Evolutionary conservation across 208 protist genomes (phyloP).

Genomic region (Borovskyia barvae): DNA sequence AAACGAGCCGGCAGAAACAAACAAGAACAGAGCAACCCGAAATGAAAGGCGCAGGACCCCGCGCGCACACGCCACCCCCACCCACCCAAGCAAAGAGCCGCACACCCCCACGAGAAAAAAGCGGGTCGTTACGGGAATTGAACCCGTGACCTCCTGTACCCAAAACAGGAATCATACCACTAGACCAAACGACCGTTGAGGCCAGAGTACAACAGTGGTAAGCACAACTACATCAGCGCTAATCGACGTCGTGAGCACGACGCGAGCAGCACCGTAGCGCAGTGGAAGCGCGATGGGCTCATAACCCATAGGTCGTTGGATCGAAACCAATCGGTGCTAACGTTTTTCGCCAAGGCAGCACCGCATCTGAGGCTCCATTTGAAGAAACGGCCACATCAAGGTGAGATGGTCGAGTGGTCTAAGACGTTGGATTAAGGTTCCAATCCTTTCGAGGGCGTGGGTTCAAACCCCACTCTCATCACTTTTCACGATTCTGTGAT

Average conservation of each 20-base stretch:
- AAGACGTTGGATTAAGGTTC: slow-evolving; percentile 59
- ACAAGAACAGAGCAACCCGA: no score
- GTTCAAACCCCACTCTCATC: slow-evolving; percentile 59
- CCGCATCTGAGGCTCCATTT: no score
- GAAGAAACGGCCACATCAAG: no score
- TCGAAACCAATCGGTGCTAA: slow-evolving; percentile 94
- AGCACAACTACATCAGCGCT: not conserved
- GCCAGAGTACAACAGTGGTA: no score
- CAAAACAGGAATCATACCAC: slow-evolving; percentile 94
- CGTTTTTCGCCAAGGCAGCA: slow-evolving; percentile 66
- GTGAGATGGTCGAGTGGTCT: slow-evolving; percentile 59
- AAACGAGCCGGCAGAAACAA: no score
- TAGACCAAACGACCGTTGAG: slow-evolving; percentile 91
- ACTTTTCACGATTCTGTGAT: slow-evolving; percentile 5
- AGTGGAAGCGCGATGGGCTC: slow-evolving; percentile 94
- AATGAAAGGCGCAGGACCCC: no score
- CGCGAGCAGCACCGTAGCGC: slow-evolving; percentile 83
- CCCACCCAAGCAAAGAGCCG: no score
- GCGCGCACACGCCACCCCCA: no score
- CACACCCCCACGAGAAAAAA: slow-evolving; percentile 2
- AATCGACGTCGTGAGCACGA: not conserved
- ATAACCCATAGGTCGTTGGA: slow-evolving; percentile 95
- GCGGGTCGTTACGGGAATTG: slow-evolving; percentile 89
- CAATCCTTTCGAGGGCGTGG: slow-evolving; percentile 56
- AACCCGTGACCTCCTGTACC: slow-evolving; percentile 93